Conservation (phyloP, 2,329 filamentous ascomycete species). For the Penicillium sp. region DNA sequence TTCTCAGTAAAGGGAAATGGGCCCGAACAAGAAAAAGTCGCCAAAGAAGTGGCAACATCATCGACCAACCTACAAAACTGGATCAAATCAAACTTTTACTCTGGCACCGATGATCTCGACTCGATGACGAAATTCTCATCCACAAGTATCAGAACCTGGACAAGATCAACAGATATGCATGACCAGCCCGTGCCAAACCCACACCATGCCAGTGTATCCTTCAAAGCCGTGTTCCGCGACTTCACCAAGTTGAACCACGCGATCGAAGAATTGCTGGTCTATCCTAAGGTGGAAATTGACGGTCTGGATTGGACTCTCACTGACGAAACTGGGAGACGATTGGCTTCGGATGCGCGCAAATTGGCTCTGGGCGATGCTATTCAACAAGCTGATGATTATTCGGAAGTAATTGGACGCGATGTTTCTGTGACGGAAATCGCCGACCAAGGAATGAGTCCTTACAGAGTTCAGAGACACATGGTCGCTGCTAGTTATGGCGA, state of each 20-base stretch:
- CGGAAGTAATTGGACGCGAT: conserved; percentile 18
- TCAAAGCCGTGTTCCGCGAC: conserved; percentile 26
- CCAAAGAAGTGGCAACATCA: conserved; percentile 2
- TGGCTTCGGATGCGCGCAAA: conserved; percentile 22
- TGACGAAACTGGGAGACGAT: conserved; percentile 17
- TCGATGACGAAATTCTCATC: conserved; percentile 3
- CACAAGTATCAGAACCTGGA: conserved; percentile 4
- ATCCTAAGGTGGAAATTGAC: conserved; percentile 22
- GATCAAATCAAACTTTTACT: not conserved
- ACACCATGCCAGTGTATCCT: conserved; percentile 17
- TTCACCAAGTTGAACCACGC: conserved; percentile 22
- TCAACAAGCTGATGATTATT: conserved; percentile 23
- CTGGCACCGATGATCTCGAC: not conserved
- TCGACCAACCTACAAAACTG: conserved; percentile 4
- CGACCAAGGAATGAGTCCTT: conserved; percentile 5
- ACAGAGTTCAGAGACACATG: not conserved
- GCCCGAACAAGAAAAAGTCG: conserved; percentile 1
- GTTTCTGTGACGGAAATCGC: conserved; percentile 16
- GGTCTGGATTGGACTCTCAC: conserved; percentile 27
- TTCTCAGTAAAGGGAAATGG: conserved; percentile 1
- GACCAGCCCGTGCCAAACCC: conserved; percentile 11
- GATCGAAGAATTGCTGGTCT: conserved; percentile 14
- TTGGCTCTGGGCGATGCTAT: conserved; percentile 26
- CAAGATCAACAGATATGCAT: not conserved
- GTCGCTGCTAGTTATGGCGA: not conserved